Evolutionary conservation across 2,329 filamentous ascomycete species (phyloP).

Genomic region (Incumbomyces lentus): DNA sequence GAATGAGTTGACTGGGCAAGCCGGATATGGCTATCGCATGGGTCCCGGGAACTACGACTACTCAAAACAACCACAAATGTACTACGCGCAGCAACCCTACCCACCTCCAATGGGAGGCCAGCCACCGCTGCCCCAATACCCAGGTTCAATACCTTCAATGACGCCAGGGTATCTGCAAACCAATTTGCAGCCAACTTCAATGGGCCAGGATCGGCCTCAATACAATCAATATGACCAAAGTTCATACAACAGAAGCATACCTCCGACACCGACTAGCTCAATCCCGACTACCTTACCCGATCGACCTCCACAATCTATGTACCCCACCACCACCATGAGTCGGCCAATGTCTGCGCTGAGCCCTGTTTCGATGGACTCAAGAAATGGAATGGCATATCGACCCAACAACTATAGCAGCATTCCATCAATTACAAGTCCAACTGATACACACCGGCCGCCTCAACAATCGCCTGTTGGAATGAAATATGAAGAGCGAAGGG

Average conservation of each 20-base stretch:
- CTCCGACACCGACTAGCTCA: slow-evolving; percentile 14
- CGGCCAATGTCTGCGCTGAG: slow-evolving; percentile 18
- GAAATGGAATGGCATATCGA: slow-evolving; percentile 15
- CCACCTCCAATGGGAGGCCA: slow-evolving; percentile 14
- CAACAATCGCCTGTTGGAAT: slow-evolving; percentile 16
- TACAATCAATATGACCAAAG: slow-evolving; percentile 19
- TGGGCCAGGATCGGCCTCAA: slow-evolving; percentile 15
- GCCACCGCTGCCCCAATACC: slow-evolving; percentile 15
- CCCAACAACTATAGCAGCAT: slow-evolving; percentile 13
- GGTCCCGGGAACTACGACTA: slow-evolving; percentile 21
- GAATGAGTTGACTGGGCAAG: slow-evolving; percentile 31
- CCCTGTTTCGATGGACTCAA: slow-evolving; percentile 18
- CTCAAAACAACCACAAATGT: slow-evolving; percentile 8
- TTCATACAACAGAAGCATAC: slow-evolving; percentile 16
- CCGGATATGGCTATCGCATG: slow-evolving; percentile 31
- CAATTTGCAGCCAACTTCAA: slow-evolving; percentile 12
- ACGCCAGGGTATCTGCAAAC: slow-evolving; percentile 16
- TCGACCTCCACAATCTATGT: slow-evolving; percentile 16
- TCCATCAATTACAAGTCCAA: slow-evolving; percentile 9
- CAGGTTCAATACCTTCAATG: slow-evolving; percentile 15
- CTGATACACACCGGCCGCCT: slow-evolving; percentile 15
- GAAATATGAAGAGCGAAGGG: slow-evolving; percentile 25
- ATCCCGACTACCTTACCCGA: slow-evolving; percentile 18
- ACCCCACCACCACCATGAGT: slow-evolving; percentile 20
- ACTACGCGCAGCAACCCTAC: slow-evolving; percentile 16